Percentiles rank a stretch among this genome's conserved stretches.
phyloP scores from a whole-genome alignment of 208 protist species.

The Leptomonas pyrrhocoris region DNA sequence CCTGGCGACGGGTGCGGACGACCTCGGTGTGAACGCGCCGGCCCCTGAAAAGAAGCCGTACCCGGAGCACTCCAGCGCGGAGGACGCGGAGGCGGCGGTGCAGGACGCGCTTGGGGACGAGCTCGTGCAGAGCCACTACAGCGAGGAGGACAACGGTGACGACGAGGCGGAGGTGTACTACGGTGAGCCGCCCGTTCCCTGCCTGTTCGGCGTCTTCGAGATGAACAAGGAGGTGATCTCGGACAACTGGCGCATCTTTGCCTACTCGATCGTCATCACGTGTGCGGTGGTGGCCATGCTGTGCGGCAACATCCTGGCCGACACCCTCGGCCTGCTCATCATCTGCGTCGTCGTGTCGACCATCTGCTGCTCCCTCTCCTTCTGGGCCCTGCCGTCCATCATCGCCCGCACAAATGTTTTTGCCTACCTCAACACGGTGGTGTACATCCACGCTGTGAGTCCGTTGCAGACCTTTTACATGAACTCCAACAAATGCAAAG shows the following conservation, averaged over 20 bases:
- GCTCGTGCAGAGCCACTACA: constrained; percentile 8
- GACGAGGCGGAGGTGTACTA: constrained; percentile 14
- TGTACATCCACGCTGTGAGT: constrained; percentile 50
- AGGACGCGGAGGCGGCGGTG: constrained; percentile 13
- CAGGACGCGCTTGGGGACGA: constrained; percentile 6
- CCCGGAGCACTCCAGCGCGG: constrained; percentile 15
- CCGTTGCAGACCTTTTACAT: constrained; percentile 54
- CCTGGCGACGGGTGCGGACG: constrained; percentile 3
- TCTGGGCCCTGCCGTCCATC: constrained; percentile 58
- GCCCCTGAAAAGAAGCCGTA: constrained; percentile 8
- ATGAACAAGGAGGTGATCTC: constrained; percentile 61
- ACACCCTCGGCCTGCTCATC: constrained; percentile 41
- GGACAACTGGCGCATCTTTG: constrained; percentile 50
- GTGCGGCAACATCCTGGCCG: constrained; percentile 43
- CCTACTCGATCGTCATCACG: constrained; percentile 62
- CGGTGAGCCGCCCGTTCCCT: constrained; percentile 22
- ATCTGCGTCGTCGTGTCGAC: constrained; percentile 41
- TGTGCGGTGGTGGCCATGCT: constrained; percentile 46
- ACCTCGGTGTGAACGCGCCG: neutral
- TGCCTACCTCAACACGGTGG: constrained; percentile 41
- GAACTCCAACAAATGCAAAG: constrained; percentile 47
- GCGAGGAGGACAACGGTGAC: neutral
- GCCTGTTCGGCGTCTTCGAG: constrained; percentile 53
- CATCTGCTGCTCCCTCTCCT: constrained; percentile 42
- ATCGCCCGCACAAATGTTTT: constrained; percentile 75